These are phyloP conservation scores for Geum urbanum DNA, from an alignment of 306 rosid genomes.

Conservation along the genomic window DNA sequence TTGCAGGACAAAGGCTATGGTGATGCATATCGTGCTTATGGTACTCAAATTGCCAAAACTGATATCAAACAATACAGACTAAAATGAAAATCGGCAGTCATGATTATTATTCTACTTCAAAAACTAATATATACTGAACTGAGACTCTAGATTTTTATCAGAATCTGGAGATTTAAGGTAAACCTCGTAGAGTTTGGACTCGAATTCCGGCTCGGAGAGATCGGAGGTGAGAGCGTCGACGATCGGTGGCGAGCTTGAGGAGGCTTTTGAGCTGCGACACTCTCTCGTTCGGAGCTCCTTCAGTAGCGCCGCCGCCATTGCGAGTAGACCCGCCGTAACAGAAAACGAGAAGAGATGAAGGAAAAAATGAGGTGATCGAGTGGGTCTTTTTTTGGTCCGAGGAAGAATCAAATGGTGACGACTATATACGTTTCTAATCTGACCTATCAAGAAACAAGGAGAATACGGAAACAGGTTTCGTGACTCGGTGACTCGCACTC, in stretches of 20 bases:
- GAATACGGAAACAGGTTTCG: neutral
- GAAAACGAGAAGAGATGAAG: neutral
- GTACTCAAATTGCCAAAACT: neutral
- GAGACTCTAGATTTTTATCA: neutral
- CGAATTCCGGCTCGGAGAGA: slow-evolving; percentile 62
- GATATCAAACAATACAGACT: neutral
- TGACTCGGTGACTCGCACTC: neutral
- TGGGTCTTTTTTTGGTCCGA: neutral
- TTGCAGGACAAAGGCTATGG: neutral
- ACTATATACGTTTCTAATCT: neutral
- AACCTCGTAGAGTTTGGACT: slow-evolving; percentile 64
- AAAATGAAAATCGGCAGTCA: neutral
- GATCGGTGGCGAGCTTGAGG: slow-evolving; percentile 17
- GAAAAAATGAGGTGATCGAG: neutral
- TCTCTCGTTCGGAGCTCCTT: slow-evolving; percentile 30
- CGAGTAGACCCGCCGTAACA: neutral
- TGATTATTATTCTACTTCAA: neutral
- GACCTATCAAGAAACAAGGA: neutral
- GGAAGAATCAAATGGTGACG: neutral
- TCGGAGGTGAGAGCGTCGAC: slow-evolving; percentile 44
- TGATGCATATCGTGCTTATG: neutral
- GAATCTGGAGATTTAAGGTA: neutral
- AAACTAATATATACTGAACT: neutral
- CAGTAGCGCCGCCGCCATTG: slow-evolving; percentile 22
- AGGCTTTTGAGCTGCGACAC: slow-evolving; percentile 34